Evolutionary conservation across 345 rosid species (phyloP), one percentile per base, ranked within the genome.

Genomic region (Pistacia atlantica): DNA sequence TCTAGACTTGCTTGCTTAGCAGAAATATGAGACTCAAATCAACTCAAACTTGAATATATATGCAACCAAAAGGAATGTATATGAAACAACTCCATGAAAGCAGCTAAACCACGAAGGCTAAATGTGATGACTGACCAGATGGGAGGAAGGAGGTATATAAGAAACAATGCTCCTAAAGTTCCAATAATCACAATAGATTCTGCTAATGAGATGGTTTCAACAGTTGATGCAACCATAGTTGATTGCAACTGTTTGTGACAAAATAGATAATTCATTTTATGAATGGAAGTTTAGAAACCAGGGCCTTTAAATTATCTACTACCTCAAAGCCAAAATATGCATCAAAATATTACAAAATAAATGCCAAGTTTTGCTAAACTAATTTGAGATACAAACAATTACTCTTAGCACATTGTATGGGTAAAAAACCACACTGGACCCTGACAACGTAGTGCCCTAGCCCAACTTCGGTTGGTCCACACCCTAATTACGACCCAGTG

Each of bases 141-240:
- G 52, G 98, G 88, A 81, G 99, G 99, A 22, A 90, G 22, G 65
- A 93, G 90, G 86, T 89, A 95, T 14, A 89, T 80, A 61, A 90
- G 67, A 72, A 88, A 86, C n/a, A 85, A 78, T 11, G 87, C 93
- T 67, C 97, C 98, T 61, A 86, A 91, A 72, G 91, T 78, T 87
- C 83, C 97, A n/a, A 81, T 84, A 67, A 95, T 80, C 74, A 89
- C 90, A 65, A 74, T 80, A 25, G 99, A 98, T 52, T 91, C 97
- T 60, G 93, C 75, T 22, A 98, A 78, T 62, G 93, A 84, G 69
- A 95, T 85, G 54, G 90, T 84, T 71, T 95, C 94, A 17, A 93
- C 76, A 14, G 98, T 87, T 22, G 98, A 91, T 22, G 94, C 87
- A 78, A 91, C 98, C 3, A 31, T 48, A 25, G 25, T 25, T 25